Evolutionary conservation across 116 monocot species (phyloP), one percentile per base, ranked within the genome.

Genomic region (Cymodocea nodosa): DNA sequence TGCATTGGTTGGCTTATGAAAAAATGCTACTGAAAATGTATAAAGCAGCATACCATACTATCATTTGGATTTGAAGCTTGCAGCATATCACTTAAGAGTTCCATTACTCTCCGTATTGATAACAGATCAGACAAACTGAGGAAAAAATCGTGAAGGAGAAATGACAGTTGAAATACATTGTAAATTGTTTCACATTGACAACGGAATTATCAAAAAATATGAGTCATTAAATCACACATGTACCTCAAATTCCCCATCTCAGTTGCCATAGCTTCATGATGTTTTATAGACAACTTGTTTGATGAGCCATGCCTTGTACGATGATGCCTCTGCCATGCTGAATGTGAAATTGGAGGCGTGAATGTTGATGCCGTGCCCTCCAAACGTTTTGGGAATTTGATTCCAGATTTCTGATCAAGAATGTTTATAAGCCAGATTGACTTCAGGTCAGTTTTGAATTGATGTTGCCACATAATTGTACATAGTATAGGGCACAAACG

Each of bases 261-360:
- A 23, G 90, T 81, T 79, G 95, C 71, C 83, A 97, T 85, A 72
- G 82, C 83, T 74, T 97, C 97, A 62, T 91, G 85, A 67, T 82
- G 84, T 60, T 78, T 78, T 39, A 80, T 30, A 68, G 85, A 70
- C 66, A 85, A 74, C 75, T 71, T 78, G 68, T 53, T 80, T 22
- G 87, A 78, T 81, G 80, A 80, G 58, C 85, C 85, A 82, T 77
- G 82, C 34, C 73, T 76, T 70, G 71, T 24, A 72, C 80, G 83
- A 51, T 50, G 16, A 72, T 72, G 71, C 58, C 55, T 63, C n/a
- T 64, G 71, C 44, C 44, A 4, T 16, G 70, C 59, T 63, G 76
- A 70, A 65, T 70, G 81, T 23, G 75, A 63, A 49, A 65, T 71
- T 36, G 87, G 75, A 71, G 84, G 79, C 34, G 83, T 81, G 81